Conservation (phyloP, 2,329 filamentous ascomycete genomes). For the Calonectria pseudoreteaudii region DNA sequence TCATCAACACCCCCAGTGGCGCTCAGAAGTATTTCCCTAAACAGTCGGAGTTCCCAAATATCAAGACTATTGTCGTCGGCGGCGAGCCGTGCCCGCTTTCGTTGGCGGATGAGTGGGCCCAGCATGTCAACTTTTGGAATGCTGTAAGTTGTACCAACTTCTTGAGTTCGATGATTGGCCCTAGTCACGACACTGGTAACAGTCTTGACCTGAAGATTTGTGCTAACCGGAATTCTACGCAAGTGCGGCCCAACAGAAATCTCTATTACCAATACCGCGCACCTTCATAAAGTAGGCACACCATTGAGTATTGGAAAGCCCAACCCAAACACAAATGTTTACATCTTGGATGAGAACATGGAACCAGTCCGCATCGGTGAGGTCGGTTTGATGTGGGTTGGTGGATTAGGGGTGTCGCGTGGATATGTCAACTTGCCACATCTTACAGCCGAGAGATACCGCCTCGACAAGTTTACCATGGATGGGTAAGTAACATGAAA, state of each 20-base stretch:
- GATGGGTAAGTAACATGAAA: not conserved
- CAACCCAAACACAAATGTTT: not conserved
- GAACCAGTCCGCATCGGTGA: not conserved
- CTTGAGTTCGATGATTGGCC: not conserved
- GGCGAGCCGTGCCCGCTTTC: not conserved
- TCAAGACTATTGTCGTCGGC: not conserved
- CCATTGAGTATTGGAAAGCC: not conserved
- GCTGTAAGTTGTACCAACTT: not conserved
- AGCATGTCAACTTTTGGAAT: not conserved
- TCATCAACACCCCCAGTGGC: not conserved
- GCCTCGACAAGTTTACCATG: not conserved
- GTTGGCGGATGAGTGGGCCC: not conserved
- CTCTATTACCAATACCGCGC: not conserved
- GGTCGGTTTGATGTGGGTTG: not conserved
- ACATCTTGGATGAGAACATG: not conserved
- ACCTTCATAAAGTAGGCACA: not conserved
- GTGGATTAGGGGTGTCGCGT: not conserved
- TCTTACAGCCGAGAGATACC: not conserved
- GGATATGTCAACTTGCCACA: not conserved
- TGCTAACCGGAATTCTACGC: not conserved
- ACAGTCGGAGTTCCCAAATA: not conserved
- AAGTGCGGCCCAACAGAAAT: not conserved
- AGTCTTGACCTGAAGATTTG: not conserved
- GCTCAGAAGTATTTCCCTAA: not conserved
- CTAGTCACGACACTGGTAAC: not conserved